Conservation (phyloP, 2,329 filamentous ascomycete species). For the Gremmenia infestans region DNA sequence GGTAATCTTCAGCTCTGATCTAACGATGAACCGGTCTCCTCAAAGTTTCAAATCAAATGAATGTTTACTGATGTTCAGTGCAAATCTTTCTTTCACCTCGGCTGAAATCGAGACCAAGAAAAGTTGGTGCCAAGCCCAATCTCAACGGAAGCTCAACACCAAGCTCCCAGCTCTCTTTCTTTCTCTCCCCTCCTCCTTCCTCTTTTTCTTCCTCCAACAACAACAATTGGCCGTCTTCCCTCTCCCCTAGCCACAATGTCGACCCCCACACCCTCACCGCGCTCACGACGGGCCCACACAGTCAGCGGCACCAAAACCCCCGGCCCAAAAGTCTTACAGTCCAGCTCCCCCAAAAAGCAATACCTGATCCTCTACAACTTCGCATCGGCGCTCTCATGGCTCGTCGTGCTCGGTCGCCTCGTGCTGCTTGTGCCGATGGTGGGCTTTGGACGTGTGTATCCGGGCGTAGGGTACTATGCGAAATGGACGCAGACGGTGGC, state of each 20-base stretch:
- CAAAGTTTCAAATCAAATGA: background rate
- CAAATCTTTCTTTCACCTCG: background rate
- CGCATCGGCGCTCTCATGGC: conserved; percentile 72
- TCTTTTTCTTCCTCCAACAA: background rate
- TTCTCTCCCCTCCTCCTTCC: background rate
- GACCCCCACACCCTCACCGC: background rate
- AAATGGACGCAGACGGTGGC: conserved; percentile 83
- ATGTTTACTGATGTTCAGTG: background rate
- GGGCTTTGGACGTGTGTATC: conserved; percentile 56
- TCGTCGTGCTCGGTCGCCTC: conserved; percentile 67
- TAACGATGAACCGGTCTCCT: too few species aligned
- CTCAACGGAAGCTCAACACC: background rate
- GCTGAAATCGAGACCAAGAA: background rate
- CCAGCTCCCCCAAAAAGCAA: conserved; percentile 47
- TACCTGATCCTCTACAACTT: conserved; percentile 88
- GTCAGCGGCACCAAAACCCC: conserved; percentile 9
- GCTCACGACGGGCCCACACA: background rate
- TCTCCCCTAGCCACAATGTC: background rate
- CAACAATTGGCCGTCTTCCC: background rate
- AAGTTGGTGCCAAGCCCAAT: background rate
- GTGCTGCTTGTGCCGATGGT: conserved; percentile 46
- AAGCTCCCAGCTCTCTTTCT: background rate
- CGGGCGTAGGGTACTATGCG: conserved; percentile 59
- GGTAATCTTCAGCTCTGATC: too few species aligned
- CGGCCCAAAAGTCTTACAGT: conserved; percentile 26